Percentiles rank a stretch among this genome's conserved stretches.
phyloP scores from a whole-genome alignment of 2,329 filamentous ascomycete genomes.

The Cladorrhinum sp. region DNA sequence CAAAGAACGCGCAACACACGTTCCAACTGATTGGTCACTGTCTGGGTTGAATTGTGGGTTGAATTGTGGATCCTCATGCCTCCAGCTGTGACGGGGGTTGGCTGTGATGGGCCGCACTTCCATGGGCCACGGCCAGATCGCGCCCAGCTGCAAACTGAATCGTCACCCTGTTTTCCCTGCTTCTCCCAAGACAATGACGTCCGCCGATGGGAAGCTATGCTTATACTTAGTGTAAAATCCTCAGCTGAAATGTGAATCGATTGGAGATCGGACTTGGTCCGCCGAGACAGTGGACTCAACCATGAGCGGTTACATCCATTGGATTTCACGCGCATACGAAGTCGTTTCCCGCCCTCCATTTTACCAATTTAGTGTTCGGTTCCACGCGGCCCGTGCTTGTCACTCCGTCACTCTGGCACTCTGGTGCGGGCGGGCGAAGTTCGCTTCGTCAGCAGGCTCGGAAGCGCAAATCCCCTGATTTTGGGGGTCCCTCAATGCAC shows the following conservation, averaged over 20 bases:
- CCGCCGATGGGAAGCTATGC: no score
- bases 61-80: no score
- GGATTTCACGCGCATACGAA: neutral
- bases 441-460: constrained; percentile 5
- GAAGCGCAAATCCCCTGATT: neutral
- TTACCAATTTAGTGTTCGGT: neutral
- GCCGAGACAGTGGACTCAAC: no score
- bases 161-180: no score
- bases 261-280: neutral
- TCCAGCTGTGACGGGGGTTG: no score
- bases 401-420: neutral
- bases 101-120: no score
- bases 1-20: neutral
- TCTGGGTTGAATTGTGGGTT: no score
- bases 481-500: neutral
- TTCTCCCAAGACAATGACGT: no score
- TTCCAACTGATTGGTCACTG: neutral
- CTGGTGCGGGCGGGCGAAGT: neutral
- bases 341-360: neutral
- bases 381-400: neutral
- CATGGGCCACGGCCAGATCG: neutral
- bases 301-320: neutral
- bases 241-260: neutral
- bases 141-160: no score
- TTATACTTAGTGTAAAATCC: no score